Evolutionary conservation across 305 asterid species (phyloP), one percentile per base, ranked within the genome.

Genomic region (Rubia balearica): DNA sequence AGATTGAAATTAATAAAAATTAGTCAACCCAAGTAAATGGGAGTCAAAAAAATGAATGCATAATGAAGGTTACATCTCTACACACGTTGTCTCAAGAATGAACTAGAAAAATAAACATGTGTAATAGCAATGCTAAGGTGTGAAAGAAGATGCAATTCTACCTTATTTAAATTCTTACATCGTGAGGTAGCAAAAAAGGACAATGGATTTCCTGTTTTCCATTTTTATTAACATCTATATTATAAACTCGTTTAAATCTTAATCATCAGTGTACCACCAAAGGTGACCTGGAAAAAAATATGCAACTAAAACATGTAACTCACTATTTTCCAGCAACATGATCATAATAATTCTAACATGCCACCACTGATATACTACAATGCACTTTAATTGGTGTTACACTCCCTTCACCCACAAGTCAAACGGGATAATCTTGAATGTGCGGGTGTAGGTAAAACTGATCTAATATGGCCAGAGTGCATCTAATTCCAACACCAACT

Each of bases 1-100:
- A 22, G 36, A 16, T 41, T 13, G 17, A 65, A 17, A 19, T 65
- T 41, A 41, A 19, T 41, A n/a, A 41, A 38, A 9, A 42, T 19
- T 14, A 40, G 68, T 36, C 45, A 38, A 63, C 16, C 67, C 43
- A 62, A 62, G 41, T 62, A 62, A 62, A 61, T 30, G 10, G 30
- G 45, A 43, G 59, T 22, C 24, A 41, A 45, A 43, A 13, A 66
- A 65, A 0, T 41, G 6, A 45, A 19, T 12, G 7, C 53, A 38
- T 8, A 41, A 12, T 7, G 33, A 12, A 42, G 57, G 21, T 65
- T 65, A 43, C 48, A 9, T 12, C 0, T 10, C 11, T 7, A 48
- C 19, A 16, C 7, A 46, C 13, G 11, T 9, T 8, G 10, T 3
- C 0, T 16, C 48, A 0, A 43, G 70, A 43, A 24, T 9, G 6